phyloP scores from a whole-genome alignment of 192 early-diverging fungal species.

The Backusella luteola region DNA sequence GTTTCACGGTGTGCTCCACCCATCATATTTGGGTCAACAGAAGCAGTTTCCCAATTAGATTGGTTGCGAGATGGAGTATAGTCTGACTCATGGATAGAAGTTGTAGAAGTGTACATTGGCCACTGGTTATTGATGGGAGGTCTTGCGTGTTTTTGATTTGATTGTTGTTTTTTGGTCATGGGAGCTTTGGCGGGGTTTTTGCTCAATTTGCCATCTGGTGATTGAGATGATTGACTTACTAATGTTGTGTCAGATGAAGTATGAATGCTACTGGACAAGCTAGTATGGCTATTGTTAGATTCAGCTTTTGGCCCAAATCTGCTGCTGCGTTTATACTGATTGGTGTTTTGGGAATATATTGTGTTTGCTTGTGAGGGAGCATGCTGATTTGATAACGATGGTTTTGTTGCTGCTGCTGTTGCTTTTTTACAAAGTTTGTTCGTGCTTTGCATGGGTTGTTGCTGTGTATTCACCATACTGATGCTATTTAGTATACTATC shows the following conservation, averaged over 20 bases:
- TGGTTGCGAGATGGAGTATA: background rate
- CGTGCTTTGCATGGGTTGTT: background rate
- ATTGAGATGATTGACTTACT: constrained; percentile 9
- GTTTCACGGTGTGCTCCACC: background rate
- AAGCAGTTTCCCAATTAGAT: background rate
- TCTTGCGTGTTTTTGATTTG: background rate
- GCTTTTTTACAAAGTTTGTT: background rate
- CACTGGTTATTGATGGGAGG: background rate
- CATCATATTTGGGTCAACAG: constrained; percentile 6
- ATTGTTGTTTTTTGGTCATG: background rate
- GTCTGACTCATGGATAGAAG: background rate
- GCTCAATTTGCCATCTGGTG: background rate
- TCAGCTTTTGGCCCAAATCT: background rate
- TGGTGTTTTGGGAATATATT: background rate
- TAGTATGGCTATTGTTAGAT: constrained; percentile 1
- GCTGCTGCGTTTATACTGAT: background rate
- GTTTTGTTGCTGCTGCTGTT: background rate
- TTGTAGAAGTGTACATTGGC: background rate
- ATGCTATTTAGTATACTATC: constrained; percentile 2
- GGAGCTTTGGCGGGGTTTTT: background rate
- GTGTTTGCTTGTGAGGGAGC: background rate
- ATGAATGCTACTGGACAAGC: background rate
- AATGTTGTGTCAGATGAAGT: constrained; percentile 6
- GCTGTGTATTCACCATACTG: background rate
- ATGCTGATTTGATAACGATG: background rate